Conservation (phyloP, 257 asterid genomes). For the Parsonsia alboflavescens region DNA sequence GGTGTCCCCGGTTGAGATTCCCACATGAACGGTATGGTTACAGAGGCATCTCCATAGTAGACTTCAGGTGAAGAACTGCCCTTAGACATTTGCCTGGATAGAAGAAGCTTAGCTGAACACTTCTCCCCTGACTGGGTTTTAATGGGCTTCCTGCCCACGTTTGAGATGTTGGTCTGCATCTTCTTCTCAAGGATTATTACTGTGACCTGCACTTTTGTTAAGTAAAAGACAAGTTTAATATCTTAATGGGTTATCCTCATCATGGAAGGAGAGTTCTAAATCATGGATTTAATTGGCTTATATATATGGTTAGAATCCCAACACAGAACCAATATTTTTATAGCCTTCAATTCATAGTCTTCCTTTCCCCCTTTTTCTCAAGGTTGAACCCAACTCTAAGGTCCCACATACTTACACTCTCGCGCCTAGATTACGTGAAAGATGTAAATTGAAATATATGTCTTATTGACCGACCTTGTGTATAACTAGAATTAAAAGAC, state of each 20-base stretch:
- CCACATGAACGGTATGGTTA: slow-evolving; percentile 34
- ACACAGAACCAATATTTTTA: background rate
- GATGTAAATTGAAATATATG: no score
- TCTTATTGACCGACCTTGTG: no score
- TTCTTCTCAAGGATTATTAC: background rate
- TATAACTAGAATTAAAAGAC: no score
- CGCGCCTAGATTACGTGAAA: no score
- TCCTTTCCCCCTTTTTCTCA: background rate
- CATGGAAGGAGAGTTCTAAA: background rate
- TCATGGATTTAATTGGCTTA: background rate
- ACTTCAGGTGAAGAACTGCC: slow-evolving; percentile 18
- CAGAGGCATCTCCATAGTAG: slow-evolving; percentile 25
- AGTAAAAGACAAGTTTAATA: background rate
- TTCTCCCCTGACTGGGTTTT: slow-evolving; percentile 16
- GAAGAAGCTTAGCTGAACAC: slow-evolving; percentile 9
- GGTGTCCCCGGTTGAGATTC: slow-evolving; percentile 41
- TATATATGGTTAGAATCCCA: slow-evolving; percentile 16
- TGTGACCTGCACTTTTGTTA: background rate
- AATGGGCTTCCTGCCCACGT: slow-evolving; percentile 18
- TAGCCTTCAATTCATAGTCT: background rate
- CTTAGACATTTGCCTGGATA: slow-evolving; percentile 20
- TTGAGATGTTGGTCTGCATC: slow-evolving; percentile 16
- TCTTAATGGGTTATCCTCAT: background rate
- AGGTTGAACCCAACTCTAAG: no score
- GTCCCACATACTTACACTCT: no score